Base-by-base conservation (phyloP, 2,329 filamentous ascomycete species). In the Ceratocystis lukuohia region DNA sequence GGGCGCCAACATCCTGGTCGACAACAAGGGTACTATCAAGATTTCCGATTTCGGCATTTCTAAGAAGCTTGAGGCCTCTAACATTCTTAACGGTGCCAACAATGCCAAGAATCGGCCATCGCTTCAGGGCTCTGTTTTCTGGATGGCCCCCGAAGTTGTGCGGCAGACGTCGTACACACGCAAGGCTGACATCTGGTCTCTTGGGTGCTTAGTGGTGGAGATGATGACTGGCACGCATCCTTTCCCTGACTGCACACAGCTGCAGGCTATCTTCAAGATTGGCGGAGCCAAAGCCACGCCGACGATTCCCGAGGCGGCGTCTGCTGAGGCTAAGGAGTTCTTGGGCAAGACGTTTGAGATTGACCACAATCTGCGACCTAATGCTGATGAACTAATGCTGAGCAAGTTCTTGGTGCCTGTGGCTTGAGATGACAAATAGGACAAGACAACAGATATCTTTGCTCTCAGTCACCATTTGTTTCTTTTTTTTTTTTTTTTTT, bases 71-170 rank as follows among this genome's bases (percentile, higher is more conserved):
- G 93, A 97, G 76, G 91, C 91, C 15, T 88, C 90, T 67, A 94
- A 92, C 68, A 84, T 96, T 57, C 84, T 96, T 61, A 85, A 75
- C 73, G 87, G 80, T 71, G 87, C 80, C 73, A 83, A 81, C 72
- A 86, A 85, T 76, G 85, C 82, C 75, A 86, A 85, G 74, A 81
- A 88, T 72, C 80, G 85, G 4, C 85, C 86, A 2, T 97, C 93
- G 1, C 83, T 99, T 2, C 94, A 99, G 75, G 94, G 94, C 15
- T 96, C 91, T 30, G 94, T 99, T 64, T 99, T 96, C 78, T 99
- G 94, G 94, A 99, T 99, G 94, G 94, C 94, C 0, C 94, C 94
- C 7, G 94, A 99, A 78, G 94, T 99, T 22, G 94, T 99, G 69
- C 94, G 94, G 73, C 94, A 97, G 77, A 97, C 93, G 2, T 92